Evolutionary conservation across 345 rosid species (phyloP).

Genomic region (Alliaria petiolata): DNA sequence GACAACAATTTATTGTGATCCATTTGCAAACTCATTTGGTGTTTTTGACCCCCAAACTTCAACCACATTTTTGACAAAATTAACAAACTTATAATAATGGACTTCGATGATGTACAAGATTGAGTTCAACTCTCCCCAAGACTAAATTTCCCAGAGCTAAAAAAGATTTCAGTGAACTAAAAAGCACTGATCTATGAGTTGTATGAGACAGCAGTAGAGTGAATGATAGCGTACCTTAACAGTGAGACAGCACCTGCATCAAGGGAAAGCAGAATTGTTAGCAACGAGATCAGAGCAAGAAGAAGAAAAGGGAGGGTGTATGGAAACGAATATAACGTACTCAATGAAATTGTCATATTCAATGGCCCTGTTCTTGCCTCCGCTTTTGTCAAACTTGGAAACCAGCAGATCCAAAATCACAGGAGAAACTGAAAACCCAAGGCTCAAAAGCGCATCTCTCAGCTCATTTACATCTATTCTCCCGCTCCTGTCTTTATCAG

Average conservation of each 20-base stretch:
- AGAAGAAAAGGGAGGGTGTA: neutral
- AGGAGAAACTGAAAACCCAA: slow-evolving; percentile 74
- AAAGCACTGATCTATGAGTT: neutral
- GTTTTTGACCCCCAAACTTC: neutral
- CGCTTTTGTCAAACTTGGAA: slow-evolving; percentile 77
- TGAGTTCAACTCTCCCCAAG: neutral
- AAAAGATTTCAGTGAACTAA: neutral
- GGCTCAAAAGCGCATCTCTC: slow-evolving; percentile 70
- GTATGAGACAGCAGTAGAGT: neutral
- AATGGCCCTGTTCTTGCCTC: slow-evolving; percentile 65
- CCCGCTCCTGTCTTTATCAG: slow-evolving; percentile 86
- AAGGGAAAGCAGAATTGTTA: neutral
- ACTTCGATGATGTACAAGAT: neutral
- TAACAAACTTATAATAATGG: slow-evolving; percentile 8
- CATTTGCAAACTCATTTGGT: neutral
- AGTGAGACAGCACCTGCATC: slow-evolving; percentile 89
- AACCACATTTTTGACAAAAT: neutral
- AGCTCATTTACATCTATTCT: slow-evolving; percentile 76
- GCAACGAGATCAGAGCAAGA: neutral
- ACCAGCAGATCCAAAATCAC: slow-evolving; percentile 68
- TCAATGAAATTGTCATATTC: slow-evolving; percentile 97
- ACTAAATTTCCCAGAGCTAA: neutral
- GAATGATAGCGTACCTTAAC: slow-evolving; percentile 59
- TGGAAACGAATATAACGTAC: slow-evolving; percentile 35
- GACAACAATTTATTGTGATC: neutral